Base-by-base conservation (phyloP, 1,284 basidiomycete species). In the Ganoderma lingzhi region DNA sequence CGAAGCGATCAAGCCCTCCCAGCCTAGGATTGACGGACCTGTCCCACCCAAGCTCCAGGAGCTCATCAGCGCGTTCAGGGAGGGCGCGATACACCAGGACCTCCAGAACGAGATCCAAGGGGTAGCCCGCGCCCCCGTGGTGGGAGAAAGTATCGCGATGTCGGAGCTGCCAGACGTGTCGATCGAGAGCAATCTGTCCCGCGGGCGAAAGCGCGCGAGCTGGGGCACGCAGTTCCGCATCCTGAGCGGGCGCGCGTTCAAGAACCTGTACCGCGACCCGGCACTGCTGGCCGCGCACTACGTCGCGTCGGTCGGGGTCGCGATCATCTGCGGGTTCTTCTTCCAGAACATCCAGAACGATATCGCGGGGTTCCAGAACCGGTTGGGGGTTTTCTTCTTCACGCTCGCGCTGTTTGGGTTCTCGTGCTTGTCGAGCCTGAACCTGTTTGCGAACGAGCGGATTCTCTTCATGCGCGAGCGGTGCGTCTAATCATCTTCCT, bases 401-500 rank as follows among this genome's bases (percentile, higher is more conserved):
- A 93, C 96, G 15, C 85, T 99, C 19, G 92, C 96, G 1, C 84
- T 99, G 9, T 99, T 99, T 76, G 97, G 96, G 0, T 99, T 99
- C 83, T 97, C 97, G 15, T 97, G 95, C 77, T 81, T 99, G 64
- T 96, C 96, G 3, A 97, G 96, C 70, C 82, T 99, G 64, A 94
- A 95, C 8, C 82, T 98, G 61, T 99, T 99, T 79, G 94, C 96
- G 5, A 95, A 95, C 76, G 97, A 99, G 79, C 88, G 97, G 23
- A 92, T 98, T 71, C 82, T 99, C 55, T 99, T 98, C 83, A 98
- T 98, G 88, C 90, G 97, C 30, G 97, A 99, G 82, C 88, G 96
- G 94, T 96, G 73, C 61, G 86, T 78, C 0, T 10, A n/a, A n/a
- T 10, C 35, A n/a, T n/a, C 68, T 28, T 44, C 53, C 35, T 32